Evolutionary conservation across 1,139 yeast genomes (phyloP), one percentile per base, ranked within the genome.

Genomic region (Suhomyces bolitotheri): DNA sequence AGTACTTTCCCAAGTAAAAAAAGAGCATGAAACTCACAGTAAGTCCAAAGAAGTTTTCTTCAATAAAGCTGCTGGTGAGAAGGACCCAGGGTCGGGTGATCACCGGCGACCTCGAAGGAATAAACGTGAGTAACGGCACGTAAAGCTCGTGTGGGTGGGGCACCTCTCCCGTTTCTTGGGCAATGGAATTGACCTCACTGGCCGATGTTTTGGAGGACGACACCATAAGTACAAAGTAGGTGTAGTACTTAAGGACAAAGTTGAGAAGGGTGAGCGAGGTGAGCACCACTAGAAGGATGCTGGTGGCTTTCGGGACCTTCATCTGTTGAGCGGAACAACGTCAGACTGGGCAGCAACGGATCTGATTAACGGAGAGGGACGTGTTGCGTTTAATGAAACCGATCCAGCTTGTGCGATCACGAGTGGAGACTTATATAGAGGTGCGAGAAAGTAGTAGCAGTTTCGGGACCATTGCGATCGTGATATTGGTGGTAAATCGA

Each of bases 131-230:
- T 22, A 66, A 49, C 3, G 73, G 73, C 6, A 66, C 71, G 43
- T 56, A 66, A 33, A 66, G 50, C 41, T 65, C 71, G 41, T 65
- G 71, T 10, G 73, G 72, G 44, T 64, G 71, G 3, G 69, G 71
- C 2, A 62, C 49, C 36, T 59, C 66, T 4, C 66, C 68, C 2
- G 66, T 59, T 42, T 61, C 66, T 47, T 63, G 58, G 22, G 62
- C 59, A 15, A 61, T 50, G 27, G 55, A 40, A 40, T 53, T 51
- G 29, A 53, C 49, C 26, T 55, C 59, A 29, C 46, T 44, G 27
- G 56, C 50, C 8, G 54, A 44, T 5, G 50, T 46, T 36, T 60
- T 60, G 15, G 64, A 50, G 4, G 65, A 58, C 11, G 66, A 54
- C 6, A 63, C 61, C 41, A 64, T 57, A 31, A 51, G 42, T 23